phyloP scores from a whole-genome alignment of 495 filamentous ascomycete genomes.

The Tuber aestivum region DNA sequence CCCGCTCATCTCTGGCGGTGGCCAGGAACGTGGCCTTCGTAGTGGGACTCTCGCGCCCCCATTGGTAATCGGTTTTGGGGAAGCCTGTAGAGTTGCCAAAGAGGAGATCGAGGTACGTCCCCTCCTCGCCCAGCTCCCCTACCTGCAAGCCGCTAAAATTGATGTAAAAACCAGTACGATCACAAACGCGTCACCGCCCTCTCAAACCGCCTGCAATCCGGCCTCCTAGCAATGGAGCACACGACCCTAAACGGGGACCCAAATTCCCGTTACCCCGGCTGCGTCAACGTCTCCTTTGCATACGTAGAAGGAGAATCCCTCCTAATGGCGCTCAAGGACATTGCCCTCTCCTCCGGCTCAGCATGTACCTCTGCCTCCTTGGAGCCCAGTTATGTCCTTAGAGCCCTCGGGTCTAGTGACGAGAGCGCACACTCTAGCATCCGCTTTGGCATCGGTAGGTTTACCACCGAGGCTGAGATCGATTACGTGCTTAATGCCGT shows the following conservation, averaged over 20 bases:
- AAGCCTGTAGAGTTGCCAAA: slow-evolving; percentile 84
- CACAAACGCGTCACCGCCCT: slow-evolving; percentile 71
- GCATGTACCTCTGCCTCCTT: slow-evolving; percentile 95
- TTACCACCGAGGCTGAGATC: slow-evolving; percentile 90
- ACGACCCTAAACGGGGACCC: slow-evolving; percentile 85
- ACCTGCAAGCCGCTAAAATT: slow-evolving; percentile 5
- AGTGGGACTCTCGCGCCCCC: slow-evolving; percentile 90
- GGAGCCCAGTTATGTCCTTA: slow-evolving; percentile 91
- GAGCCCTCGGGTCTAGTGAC: slow-evolving; percentile 89
- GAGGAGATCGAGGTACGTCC: slow-evolving; percentile 78
- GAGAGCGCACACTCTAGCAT: slow-evolving; percentile 98
- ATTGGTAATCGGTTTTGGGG: slow-evolving; percentile 84
- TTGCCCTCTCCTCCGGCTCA: slow-evolving; percentile 92
- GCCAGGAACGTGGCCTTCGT: slow-evolving; percentile 87
- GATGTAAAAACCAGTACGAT: slow-evolving; percentile 63
- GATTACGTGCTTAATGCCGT: slow-evolving; percentile 98
- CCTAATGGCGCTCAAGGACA: slow-evolving; percentile 96
- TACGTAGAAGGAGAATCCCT: slow-evolving; percentile 98
- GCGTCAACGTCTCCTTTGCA: slow-evolving; percentile 96
- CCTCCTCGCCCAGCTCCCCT: slow-evolving; percentile 1
- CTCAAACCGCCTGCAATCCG: slow-evolving; percentile 74
- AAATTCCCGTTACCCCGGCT: slow-evolving; percentile 81
- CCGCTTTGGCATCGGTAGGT: slow-evolving; percentile 92
- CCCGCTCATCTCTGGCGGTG: slow-evolving; percentile 91
- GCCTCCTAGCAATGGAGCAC: slow-evolving; percentile 82